These are phyloP conservation scores for Pichia kudriavzevii DNA, from an alignment of 1,139 yeast genomes.

Conservation along the genomic window DNA sequence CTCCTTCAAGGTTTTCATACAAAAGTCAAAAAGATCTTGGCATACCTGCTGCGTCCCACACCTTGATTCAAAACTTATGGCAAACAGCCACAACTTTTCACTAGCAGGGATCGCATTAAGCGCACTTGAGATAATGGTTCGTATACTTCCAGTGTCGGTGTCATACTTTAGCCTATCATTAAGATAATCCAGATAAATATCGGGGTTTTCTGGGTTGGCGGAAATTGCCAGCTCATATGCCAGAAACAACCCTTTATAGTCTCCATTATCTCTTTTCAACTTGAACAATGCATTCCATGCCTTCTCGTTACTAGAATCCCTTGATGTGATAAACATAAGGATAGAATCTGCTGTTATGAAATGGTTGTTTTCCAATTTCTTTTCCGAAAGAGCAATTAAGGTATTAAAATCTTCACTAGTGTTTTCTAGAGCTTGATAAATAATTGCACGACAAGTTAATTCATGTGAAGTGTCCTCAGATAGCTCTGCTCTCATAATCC, in stretches of 20 bases:
- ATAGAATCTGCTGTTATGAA: constrained; percentile 39
- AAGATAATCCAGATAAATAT: constrained; percentile 63
- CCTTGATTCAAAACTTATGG: constrained; percentile 55
- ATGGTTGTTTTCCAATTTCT: constrained; percentile 28
- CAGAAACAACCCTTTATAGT: constrained; percentile 30
- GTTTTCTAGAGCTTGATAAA: constrained; percentile 21
- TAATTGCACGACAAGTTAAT: constrained; percentile 36
- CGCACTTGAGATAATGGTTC: constrained; percentile 45
- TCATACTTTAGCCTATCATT: constrained; percentile 52
- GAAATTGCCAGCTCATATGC: constrained; percentile 46
- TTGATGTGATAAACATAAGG: constrained; percentile 39
- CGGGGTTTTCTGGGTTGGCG: constrained; percentile 40
- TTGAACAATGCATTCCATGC: constrained; percentile 51
- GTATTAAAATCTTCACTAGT: constrained; percentile 12
- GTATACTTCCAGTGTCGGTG: constrained; percentile 45
- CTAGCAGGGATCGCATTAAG: constrained; percentile 35
- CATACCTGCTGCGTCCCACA: constrained; percentile 38
- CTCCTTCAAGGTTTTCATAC: constrained; percentile 32
- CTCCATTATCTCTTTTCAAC: constrained; percentile 33
- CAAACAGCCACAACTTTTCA: constrained; percentile 64
- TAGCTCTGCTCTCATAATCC: constrained; percentile 37
- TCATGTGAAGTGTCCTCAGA: constrained; percentile 34
- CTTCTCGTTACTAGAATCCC: constrained; percentile 40
- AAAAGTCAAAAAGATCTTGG: constrained; percentile 31
- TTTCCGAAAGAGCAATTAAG: background rate